Conservation (phyloP, 179 eudicot species). For the Beta macrorhiza region DNA sequence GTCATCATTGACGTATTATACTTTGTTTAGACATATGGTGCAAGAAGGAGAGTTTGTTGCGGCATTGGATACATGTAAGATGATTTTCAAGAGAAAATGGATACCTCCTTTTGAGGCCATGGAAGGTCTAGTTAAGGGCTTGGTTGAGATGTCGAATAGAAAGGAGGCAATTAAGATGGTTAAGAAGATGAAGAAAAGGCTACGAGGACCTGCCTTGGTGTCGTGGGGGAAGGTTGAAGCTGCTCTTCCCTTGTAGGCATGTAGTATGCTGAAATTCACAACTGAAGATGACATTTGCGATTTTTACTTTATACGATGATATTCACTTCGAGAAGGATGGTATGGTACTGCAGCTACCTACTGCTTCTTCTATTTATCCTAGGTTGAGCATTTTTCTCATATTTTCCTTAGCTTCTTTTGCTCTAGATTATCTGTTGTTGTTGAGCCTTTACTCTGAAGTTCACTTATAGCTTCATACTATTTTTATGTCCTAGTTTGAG, state of each 20-base stretch:
- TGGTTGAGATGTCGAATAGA: constrained; percentile 22
- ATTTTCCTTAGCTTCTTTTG: not conserved
- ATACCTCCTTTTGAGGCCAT: constrained; percentile 41
- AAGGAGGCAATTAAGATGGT: constrained; percentile 30
- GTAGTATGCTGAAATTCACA: not conserved
- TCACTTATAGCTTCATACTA: not conserved
- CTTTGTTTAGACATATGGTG: constrained; percentile 34
- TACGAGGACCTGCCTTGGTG: constrained; percentile 29
- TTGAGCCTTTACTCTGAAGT: not conserved
- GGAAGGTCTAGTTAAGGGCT: constrained; percentile 33
- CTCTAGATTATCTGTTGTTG: constrained; percentile 3
- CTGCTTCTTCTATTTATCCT: not conserved
- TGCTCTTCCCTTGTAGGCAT: constrained; percentile 26
- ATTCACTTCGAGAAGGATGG: not conserved
- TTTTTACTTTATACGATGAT: not conserved
- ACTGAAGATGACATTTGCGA: no score
- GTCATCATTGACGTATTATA: constrained; percentile 29
- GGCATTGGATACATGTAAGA: constrained; percentile 31
- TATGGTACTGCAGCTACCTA: not conserved
- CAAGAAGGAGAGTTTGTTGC: constrained; percentile 31
- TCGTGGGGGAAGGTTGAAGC: constrained; percentile 37
- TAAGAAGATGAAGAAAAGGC: constrained; percentile 30
- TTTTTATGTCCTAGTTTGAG: not conserved
- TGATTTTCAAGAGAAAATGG: constrained; percentile 34
- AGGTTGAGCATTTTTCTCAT: constrained; percentile 2